Evolutionary conservation across 2,329 filamentous ascomycete genomes (phyloP), one percentile per base, ranked within the genome.

Genomic region (Plenodomus tracheiphilus): DNA sequence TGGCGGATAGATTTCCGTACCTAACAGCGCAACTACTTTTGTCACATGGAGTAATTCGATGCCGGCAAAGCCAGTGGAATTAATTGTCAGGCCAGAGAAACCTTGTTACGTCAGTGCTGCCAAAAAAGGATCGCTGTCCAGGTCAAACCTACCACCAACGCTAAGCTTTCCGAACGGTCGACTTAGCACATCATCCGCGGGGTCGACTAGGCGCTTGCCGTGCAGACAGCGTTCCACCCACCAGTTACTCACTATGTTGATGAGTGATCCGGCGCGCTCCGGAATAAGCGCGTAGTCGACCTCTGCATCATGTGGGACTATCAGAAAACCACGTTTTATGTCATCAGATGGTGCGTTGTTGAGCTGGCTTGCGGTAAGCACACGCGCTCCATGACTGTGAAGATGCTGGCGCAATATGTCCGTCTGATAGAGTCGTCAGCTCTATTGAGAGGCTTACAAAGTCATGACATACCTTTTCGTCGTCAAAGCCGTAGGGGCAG

Each of bases 161-260:
- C 85, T 87, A 57, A 90, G 88, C 22, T 76, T 74, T 5, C 84
- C 79, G 53, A 97, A 89, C 2, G 94, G 91, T 6, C 84, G 84
- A 49, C 90, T 91, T 19, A 95, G 81, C 35, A 89, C 80, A 66
- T 94, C 85, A 4, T 83, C 78, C 43, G 79, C 75, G 4, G 91
- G 90, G 22, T 87, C 77, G 39, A 90, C 79, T 59, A 93, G 82
- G 20, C 75, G 76, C 70, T 89, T 94, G 55, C 84, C 83, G 67
- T 92, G 85, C 34, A 99, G 77, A 68, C 93, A 97, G 40, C 85
- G 84, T 74, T 99, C 94, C 43, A 99, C 80, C 82, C 93, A 99
- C 80, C 94, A 95, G 66, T 96, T 91, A 10, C 91, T 97, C 25
- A 96, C 85, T 46, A 78, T 44, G 43, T 44, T 58, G 36, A 70